A percentile compares a stretch with the other conserved stretches of the same genome.
Conservation (phyloP, 345 rosid genomes). For the Aquilaria malaccensis region DNA sequence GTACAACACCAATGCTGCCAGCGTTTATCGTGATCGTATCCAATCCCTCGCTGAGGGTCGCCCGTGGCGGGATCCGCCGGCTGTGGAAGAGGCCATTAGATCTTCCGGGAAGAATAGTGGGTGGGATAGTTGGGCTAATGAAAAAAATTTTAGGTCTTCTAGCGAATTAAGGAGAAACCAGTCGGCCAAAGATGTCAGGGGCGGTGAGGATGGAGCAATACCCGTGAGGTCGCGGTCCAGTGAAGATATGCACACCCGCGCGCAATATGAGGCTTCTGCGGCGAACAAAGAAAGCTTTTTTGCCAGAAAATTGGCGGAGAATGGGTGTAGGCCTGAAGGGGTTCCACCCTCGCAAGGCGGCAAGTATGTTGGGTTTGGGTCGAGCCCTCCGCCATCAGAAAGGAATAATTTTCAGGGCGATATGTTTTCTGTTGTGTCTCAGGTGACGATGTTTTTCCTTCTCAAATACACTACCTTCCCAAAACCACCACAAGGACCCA, state of each 20-base stretch:
- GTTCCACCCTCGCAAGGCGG: constrained; percentile 96
- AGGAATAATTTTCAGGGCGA: constrained; percentile 54
- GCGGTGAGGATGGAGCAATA: constrained; percentile 32
- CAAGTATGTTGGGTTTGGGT: constrained; percentile 95
- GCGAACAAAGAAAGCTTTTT: constrained; percentile 79
- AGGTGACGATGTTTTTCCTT: constrained; percentile 39
- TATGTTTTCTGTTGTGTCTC: constrained; percentile 70
- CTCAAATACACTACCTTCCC: background rate
- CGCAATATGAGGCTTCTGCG: constrained; percentile 84
- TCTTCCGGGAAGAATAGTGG: constrained; percentile 41
- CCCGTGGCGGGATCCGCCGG: constrained; percentile 82
- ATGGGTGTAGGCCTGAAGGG: constrained; percentile 79
- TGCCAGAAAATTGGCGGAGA: constrained; percentile 62
- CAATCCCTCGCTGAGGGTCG: constrained; percentile 82
- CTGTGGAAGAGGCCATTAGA: constrained; percentile 47
- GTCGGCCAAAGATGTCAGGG: constrained; percentile 61
- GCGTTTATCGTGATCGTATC: constrained; percentile 75
- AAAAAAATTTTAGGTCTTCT: constrained; percentile 48
- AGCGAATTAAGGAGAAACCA: constrained; percentile 80
- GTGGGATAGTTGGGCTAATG: constrained; percentile 96
- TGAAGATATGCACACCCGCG: constrained; percentile 67
- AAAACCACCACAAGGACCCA: background rate
- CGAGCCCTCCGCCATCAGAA: constrained; percentile 49
- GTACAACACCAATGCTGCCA: constrained; percentile 80
- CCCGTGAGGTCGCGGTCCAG: constrained; percentile 71